Evolutionary conservation across 2,329 filamentous ascomycete species (phyloP).

Genomic region (Claviceps sp.): DNA sequence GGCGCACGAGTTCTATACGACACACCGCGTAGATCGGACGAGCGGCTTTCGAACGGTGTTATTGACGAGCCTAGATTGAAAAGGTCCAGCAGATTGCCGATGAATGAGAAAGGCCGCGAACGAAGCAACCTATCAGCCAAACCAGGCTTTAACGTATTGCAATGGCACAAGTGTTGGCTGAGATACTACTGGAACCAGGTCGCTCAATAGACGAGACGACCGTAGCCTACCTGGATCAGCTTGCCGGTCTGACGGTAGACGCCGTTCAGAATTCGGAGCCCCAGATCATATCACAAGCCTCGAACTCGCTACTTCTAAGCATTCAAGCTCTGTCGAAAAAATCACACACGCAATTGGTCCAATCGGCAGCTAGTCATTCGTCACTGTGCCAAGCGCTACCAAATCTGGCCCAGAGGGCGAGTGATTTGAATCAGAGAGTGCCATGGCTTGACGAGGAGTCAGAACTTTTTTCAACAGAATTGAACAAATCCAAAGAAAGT

Average conservation of each 20-base stretch:
- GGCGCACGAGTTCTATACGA: neutral
- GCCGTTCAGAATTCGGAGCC: conserved; percentile 64
- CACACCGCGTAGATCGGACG: neutral
- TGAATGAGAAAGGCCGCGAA: neutral
- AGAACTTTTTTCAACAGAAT: conserved; percentile 68
- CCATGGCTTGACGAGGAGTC: conserved; percentile 69
- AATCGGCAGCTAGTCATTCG: conserved; percentile 65
- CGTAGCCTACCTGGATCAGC: conserved; percentile 59
- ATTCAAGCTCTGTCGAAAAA: conserved; percentile 81
- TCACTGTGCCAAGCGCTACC: conserved; percentile 62
- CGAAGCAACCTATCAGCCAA: neutral
- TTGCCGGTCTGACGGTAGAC: conserved; percentile 64
- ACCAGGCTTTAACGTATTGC: neutral
- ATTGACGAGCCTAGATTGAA: neutral
- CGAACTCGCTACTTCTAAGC: conserved; percentile 68
- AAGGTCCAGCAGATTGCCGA: neutral
- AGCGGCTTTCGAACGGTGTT: neutral
- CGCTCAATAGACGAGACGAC: conserved; percentile 35
- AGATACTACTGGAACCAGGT: conserved; percentile 18
- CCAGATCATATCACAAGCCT: conserved; percentile 64
- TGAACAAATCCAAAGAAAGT: conserved; percentile 58
- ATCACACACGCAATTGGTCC: conserved; percentile 73
- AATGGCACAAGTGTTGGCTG: conserved; percentile 25
- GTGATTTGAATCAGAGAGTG: conserved; percentile 55
- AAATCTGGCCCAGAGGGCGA: conserved; percentile 48